Conservation (phyloP, 495 filamentous ascomycete species). For the Hypomontagnella monticulosa region DNA sequence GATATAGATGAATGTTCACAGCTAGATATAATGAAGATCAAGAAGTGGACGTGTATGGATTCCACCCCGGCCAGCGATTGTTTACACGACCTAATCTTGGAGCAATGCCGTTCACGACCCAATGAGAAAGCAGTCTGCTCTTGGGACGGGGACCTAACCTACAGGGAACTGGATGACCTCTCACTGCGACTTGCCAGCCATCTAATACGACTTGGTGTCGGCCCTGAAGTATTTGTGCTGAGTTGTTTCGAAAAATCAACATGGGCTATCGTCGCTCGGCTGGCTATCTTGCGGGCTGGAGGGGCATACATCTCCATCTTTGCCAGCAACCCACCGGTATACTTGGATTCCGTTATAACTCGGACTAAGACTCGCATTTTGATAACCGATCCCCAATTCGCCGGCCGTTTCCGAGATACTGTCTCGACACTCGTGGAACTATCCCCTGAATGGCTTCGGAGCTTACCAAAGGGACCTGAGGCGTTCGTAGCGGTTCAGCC, state of each 20-base stretch:
- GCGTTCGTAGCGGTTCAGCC: not conserved
- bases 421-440: constrained; percentile 15
- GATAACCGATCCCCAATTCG: too few relatives aligned
- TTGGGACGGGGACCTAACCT: constrained; percentile 3
- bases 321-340: too few relatives aligned
- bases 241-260: constrained; percentile 1
- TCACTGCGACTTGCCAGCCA: not conserved
- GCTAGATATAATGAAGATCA: too few relatives aligned
- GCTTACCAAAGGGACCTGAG: not conserved
- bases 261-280: too few relatives aligned
- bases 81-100: not conserved
- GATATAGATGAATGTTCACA: too few relatives aligned
- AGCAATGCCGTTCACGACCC: not conserved
- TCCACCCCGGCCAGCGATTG: too few relatives aligned
- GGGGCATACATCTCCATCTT: too few relatives aligned
- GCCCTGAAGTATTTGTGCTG: not conserved
- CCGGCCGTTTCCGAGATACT: too few relatives aligned
- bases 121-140: not conserved
- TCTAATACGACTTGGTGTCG: not conserved
- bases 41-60: too few relatives aligned
- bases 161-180: not conserved
- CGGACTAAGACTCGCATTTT: too few relatives aligned
- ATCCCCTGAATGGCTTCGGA: constrained; percentile 11
- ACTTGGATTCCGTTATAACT: too few relatives aligned
- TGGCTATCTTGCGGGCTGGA: too few relatives aligned